Conservation (phyloP, 176 grass and related monocot genomes). For the Musa beccarii region DNA sequence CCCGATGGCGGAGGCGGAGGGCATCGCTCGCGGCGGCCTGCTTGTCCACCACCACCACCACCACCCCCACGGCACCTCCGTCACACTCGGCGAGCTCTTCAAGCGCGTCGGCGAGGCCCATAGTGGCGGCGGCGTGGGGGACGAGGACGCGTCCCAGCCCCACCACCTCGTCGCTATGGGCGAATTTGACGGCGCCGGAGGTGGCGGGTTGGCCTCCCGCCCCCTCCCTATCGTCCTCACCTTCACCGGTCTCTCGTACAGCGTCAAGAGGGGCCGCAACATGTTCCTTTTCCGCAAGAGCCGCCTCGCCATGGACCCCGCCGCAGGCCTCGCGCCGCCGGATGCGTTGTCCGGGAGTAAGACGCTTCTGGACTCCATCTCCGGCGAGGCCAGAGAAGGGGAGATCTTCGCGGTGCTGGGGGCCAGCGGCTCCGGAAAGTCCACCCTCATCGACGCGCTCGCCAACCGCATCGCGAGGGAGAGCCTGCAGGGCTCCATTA, state of each 20-base stretch:
- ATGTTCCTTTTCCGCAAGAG: slow-evolving; percentile 6
- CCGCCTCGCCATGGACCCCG: neutral
- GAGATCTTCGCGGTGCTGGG: slow-evolving; percentile 97
- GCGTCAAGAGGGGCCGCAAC: slow-evolving; percentile 51
- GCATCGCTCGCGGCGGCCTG: slow-evolving; percentile 55
- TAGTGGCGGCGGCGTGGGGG: slow-evolving; percentile 28
- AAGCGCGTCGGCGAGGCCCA: slow-evolving; percentile 61
- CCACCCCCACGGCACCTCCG: slow-evolving; percentile 10
- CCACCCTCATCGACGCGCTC: slow-evolving; percentile 91
- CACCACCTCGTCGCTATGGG: slow-evolving; percentile 66
- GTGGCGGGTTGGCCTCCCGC: neutral
- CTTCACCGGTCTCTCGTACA: slow-evolving; percentile 85
- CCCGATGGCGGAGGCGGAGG: slow-evolving; percentile 74
- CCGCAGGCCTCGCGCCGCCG: no score
- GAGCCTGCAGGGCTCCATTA: slow-evolving; percentile 76
- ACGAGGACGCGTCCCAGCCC: slow-evolving; percentile 42
- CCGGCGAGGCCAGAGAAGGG: slow-evolving; percentile 78
- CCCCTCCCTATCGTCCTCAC: slow-evolving; percentile 52
- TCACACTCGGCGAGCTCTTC: slow-evolving; percentile 56
- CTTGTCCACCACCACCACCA: slow-evolving; percentile 38
- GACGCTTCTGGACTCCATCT: slow-evolving; percentile 66
- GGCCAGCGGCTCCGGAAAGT: slow-evolving; percentile 91
- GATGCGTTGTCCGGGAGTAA: slow-evolving; percentile 41
- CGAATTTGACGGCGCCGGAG: neutral
- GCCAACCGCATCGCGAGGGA: slow-evolving; percentile 78